Evolutionary conservation across 768 basidiomycete species (phyloP).

Genomic region (Mycena galericulata): DNA sequence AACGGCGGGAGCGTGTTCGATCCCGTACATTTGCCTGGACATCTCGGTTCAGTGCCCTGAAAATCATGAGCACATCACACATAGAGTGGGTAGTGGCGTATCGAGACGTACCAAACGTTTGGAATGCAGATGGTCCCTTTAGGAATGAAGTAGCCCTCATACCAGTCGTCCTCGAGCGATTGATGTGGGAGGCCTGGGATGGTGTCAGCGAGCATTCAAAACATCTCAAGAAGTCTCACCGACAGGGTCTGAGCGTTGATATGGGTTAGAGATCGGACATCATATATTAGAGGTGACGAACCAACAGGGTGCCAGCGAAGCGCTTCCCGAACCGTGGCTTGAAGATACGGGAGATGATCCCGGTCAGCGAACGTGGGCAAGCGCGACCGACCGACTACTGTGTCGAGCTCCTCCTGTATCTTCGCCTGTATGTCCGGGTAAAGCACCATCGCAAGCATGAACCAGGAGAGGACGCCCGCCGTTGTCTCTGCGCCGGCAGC

Average conservation of each 20-base stretch:
- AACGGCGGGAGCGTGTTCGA: too few relatives aligned
- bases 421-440: constrained; percentile 40
- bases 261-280: constrained; percentile 35
- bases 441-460: neutral
- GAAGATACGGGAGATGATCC: constrained; percentile 51
- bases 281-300: neutral
- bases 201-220: too few relatives aligned
- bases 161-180: constrained; percentile 62
- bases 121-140: constrained; percentile 40
- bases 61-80: neutral
- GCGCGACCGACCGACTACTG: constrained; percentile 48
- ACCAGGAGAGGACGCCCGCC: neutral
- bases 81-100: neutral
- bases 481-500: too few relatives aligned
- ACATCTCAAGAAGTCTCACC: too few relatives aligned
- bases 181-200: too few relatives aligned
- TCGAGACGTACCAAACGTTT: neutral
- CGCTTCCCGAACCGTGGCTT: constrained; percentile 52
- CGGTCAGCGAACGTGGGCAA: constrained; percentile 54
- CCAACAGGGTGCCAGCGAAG: constrained; percentile 42
- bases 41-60: neutral
- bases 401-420: constrained; percentile 56
- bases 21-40: too few relatives aligned
- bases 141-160: constrained; percentile 59
- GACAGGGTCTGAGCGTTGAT: constrained; percentile 46